These are phyloP conservation scores for Teunomyces aglyptinius DNA, from an alignment of 805 yeast species.

Conservation along the genomic window DNA sequence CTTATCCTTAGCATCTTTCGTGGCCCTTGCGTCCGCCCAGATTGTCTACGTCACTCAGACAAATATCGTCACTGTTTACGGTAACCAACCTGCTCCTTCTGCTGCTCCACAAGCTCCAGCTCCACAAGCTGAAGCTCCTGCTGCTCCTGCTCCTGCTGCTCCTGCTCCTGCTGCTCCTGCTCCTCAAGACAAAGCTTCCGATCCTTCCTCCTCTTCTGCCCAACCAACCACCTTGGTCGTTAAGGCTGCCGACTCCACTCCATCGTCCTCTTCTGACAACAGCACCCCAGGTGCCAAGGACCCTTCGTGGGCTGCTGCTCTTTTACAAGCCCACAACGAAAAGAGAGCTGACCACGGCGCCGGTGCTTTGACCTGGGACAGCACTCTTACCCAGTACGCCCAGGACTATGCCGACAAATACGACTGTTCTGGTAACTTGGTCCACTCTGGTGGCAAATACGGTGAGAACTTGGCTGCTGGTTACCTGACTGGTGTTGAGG, in stretches of 20 bases:
- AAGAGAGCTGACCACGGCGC: constrained; percentile 56
- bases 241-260: constrained; percentile 10
- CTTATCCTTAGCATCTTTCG: constrained; percentile 20
- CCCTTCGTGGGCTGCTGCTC: constrained; percentile 36
- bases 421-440: constrained; percentile 25
- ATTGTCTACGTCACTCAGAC: constrained; percentile 27
- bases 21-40: constrained; percentile 20
- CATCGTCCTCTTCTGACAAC: constrained; percentile 18
- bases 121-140: constrained; percentile 9
- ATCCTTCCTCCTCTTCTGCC: constrained; percentile 8
- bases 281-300: constrained; percentile 18
- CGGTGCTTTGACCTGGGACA: constrained; percentile 54
- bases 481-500: constrained; percentile 23
- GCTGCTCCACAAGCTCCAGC: constrained; percentile 7
- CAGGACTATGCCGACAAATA: constrained; percentile 33
- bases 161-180: constrained; percentile 9
- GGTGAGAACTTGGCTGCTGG: constrained; percentile 40
- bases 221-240: constrained; percentile 12
- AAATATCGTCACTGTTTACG: constrained; percentile 25
- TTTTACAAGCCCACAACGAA: constrained; percentile 61
- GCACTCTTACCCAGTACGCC: constrained; percentile 53
- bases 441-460: constrained; percentile 37
- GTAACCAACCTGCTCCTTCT: constrained; percentile 6
- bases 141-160: constrained; percentile 7
- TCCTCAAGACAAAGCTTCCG: constrained; percentile 7